Evolutionary conservation across 202 grass and related monocot species (phyloP), one percentile per base, ranked within the genome.

Genomic region (Hordeum pubiflorum): DNA sequence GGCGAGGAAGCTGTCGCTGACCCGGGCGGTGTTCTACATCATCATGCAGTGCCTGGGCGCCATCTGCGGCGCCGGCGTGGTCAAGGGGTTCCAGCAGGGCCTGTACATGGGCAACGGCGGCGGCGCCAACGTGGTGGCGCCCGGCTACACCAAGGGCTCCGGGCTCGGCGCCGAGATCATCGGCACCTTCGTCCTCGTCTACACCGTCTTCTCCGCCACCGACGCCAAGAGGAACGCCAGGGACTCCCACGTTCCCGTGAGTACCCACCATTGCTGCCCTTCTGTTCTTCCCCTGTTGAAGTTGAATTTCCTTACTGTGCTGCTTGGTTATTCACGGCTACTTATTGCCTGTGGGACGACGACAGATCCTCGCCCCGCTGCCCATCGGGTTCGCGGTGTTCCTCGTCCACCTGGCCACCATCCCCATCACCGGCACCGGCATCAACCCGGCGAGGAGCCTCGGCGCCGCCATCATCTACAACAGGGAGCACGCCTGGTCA

Each of bases 391-490:
- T 97, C 31, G 94, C 94, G 0, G 94, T 97, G 75, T 97, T 97
- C 88, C 79, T 97, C 48, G 94, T 97, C 38, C 94, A 97, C 80
- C 81, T 97, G 77, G 94, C 94, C 58, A 97, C 94, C 76, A 97
- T 97, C 77, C 94, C 94, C 83, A 97, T 97, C 89, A 97, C 94
- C 58, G 94, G 94, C 77, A 97, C 94, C 40, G 91, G 94, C 77
- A 97, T 97, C 91, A 97, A 97, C 87, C 94, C 94, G 3, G 94
- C 94, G 0, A 81, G 94, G 80, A 97, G 94, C 80, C 91, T 97
- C 61, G 94, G 91, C 74, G 91, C 94, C 62, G 91, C 94, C 87
- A 56, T 97, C 77, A 89, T 97, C 86, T 97, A 89, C 91, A 94
- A 97, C 89, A 84, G 62, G 77, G 14, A 52, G 33, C 79, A 87